Evolutionary conservation across 352 stramenopile genomes (phyloP).

Genomic region (Globisporangium irregulare): DNA sequence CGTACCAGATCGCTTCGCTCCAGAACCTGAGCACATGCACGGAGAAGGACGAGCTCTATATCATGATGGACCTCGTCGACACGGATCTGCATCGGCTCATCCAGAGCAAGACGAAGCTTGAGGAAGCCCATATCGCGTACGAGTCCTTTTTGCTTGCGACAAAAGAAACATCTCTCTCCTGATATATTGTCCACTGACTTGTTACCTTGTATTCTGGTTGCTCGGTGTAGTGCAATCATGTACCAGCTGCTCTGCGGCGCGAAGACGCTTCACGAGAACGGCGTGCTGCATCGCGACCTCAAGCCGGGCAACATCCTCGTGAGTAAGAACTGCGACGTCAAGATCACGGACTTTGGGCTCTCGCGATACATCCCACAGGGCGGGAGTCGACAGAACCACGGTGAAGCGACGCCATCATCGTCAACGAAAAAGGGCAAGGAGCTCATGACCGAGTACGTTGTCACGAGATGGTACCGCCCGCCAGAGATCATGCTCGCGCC

Average conservation of each 20-base stretch:
- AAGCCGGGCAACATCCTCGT: constrained; percentile 87
- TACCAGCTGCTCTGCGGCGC: constrained; percentile 90
- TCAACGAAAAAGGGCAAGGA: constrained; percentile 49
- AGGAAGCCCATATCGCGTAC: constrained; percentile 72
- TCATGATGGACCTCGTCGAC: constrained; percentile 95
- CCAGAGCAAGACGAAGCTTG: constrained; percentile 85
- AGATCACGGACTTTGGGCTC: constrained; percentile 84
- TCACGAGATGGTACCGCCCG: constrained; percentile 90
- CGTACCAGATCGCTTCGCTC: constrained; percentile 59
- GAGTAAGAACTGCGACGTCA: constrained; percentile 82
- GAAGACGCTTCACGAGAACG: constrained; percentile 90
- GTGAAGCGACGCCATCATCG: constrained; percentile 15
- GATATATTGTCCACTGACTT: constrained; percentile 14
- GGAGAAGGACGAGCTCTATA: constrained; percentile 92
- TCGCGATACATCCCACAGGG: constrained; percentile 67
- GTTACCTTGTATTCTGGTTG: constrained; percentile 21
- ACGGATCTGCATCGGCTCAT: constrained; percentile 91
- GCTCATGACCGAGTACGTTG: constrained; percentile 88
- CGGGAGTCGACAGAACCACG: constrained; percentile 10
- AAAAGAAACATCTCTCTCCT: no score
- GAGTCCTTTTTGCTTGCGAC: constrained; percentile 8
- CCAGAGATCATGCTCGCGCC: constrained; percentile 86
- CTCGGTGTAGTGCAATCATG: constrained; percentile 85
- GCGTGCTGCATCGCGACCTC: constrained; percentile 80
- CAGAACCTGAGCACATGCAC: constrained; percentile 83